phyloP scores from a whole-genome alignment of 768 basidiomycete genomes.

The Tricholoma hemisulphureum region DNA sequence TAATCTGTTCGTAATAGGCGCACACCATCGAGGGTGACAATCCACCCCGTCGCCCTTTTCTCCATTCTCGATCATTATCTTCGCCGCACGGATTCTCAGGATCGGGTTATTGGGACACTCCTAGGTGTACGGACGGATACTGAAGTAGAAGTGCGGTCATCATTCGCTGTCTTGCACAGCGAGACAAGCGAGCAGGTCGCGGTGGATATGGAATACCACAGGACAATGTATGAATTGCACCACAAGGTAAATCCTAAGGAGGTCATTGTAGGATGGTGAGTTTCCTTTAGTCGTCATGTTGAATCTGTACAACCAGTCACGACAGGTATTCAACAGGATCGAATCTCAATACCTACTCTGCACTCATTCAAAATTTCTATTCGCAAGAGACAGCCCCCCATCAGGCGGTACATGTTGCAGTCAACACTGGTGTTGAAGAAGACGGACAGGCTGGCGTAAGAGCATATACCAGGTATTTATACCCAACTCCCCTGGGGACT shows the following conservation, averaged over 20 bases:
- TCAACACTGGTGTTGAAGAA: conserved; percentile 80
- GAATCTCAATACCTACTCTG: conserved; percentile 89
- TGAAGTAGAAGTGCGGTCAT: conserved; percentile 74
- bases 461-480: conserved; percentile 77
- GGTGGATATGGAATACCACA: conserved; percentile 96
- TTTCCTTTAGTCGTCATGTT: conserved; percentile 13
- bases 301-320: conserved; percentile 3
- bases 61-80: conserved; percentile 97
- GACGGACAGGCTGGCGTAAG: conserved; percentile 69
- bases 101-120: conserved; percentile 92
- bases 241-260: conserved; percentile 83
- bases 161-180: conserved; percentile 91
- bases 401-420: conserved; percentile 86
- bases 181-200: conserved; percentile 92
- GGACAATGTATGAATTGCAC: conserved; percentile 88
- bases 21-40: conserved; percentile 68
- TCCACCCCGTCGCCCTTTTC: conserved; percentile 91
- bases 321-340: conserved; percentile 90
- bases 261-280: conserved; percentile 92
- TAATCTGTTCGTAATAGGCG: conserved; percentile 43
- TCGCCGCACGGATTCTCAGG: conserved; percentile 75
- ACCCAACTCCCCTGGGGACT: conserved; percentile 6
- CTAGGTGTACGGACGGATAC: conserved; percentile 75
- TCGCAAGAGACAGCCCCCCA: conserved; percentile 86
- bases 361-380: conserved; percentile 97